phyloP scores from a whole-genome alignment of 495 filamentous ascomycete species.

The Sordaria brevicollis region DNA sequence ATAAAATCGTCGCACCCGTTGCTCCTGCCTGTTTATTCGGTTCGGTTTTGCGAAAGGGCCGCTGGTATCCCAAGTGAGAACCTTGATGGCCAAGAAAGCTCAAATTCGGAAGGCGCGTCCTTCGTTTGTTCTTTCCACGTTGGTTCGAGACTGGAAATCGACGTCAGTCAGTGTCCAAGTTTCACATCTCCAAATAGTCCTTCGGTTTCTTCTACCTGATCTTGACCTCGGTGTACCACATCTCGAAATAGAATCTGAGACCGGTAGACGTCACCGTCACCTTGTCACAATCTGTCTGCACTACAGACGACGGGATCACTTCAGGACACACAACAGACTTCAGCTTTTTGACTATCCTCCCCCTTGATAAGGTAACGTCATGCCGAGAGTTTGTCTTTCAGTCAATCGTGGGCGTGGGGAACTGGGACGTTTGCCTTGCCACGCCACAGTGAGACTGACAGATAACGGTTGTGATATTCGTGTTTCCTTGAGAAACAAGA shows the following conservation, averaged over 20 bases:
- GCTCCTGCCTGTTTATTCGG: not conserved
- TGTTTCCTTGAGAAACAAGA: not conserved
- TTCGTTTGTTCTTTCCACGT: not conserved
- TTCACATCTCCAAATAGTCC: not conserved
- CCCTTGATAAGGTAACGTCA: not conserved
- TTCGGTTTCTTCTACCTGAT: too few relatives aligned
- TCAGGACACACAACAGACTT: not conserved
- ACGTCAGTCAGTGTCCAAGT: not conserved
- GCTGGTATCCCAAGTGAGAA: not conserved
- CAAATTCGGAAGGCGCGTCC: not conserved
- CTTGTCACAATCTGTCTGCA: not conserved
- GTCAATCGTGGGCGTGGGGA: not conserved
- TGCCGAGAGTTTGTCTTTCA: not conserved
- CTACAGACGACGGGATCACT: not conserved
- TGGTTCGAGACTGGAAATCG: not conserved
- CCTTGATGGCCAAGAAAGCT: not conserved
- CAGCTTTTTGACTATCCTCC: not conserved
- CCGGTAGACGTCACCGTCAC: not conserved
- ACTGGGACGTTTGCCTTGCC: not conserved
- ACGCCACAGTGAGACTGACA: not conserved
- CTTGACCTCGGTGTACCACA: too few relatives aligned
- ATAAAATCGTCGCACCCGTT: not conserved
- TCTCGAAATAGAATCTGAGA: not conserved
- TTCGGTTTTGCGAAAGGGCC: not conserved
- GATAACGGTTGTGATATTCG: not conserved